A percentile compares a stretch with the other conserved stretches of the same genome.
phyloP scores from a whole-genome alignment of 306 rosid genomes.

The Castanea mollissima region DNA sequence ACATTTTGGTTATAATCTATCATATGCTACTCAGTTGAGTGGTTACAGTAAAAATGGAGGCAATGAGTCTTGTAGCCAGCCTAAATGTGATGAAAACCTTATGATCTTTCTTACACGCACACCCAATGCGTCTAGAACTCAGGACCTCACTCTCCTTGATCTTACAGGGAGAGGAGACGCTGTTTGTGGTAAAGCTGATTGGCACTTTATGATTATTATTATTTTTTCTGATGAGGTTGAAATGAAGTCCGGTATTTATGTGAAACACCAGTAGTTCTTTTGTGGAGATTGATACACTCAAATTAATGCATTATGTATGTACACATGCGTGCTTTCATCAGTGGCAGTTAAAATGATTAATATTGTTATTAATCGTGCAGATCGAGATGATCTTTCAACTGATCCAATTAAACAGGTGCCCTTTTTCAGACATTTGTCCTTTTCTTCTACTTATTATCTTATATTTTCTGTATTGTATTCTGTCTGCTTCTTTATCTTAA shows the following conservation, averaged over 20 bases:
- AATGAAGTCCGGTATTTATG: background rate
- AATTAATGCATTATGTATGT: background rate
- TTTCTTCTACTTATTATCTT: slow-evolving; percentile 8
- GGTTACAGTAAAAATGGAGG: background rate
- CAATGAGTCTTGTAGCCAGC: background rate
- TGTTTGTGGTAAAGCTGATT: too few relatives aligned
- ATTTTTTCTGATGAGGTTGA: background rate
- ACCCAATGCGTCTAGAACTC: too few relatives aligned
- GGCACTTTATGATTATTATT: background rate
- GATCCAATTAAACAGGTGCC: slow-evolving; percentile 53
- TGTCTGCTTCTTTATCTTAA: background rate
- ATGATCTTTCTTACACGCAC: too few relatives aligned
- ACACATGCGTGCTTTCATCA: too few relatives aligned
- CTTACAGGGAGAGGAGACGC: too few relatives aligned
- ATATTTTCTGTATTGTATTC: slow-evolving; percentile 6
- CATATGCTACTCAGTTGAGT: background rate
- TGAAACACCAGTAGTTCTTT: background rate
- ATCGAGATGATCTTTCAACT: slow-evolving; percentile 41
- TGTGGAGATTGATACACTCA: background rate
- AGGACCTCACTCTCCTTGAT: too few relatives aligned
- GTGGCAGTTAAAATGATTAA: slow-evolving; percentile 7
- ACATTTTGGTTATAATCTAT: background rate
- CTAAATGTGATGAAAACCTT: background rate
- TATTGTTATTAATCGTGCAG: slow-evolving; percentile 49
- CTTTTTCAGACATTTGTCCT: slow-evolving; percentile 14